Percentiles rank a stretch among this genome's conserved stretches.
phyloP scores from a whole-genome alignment of 768 basidiomycete species.

The Phaeotremella skinneri region DNA sequence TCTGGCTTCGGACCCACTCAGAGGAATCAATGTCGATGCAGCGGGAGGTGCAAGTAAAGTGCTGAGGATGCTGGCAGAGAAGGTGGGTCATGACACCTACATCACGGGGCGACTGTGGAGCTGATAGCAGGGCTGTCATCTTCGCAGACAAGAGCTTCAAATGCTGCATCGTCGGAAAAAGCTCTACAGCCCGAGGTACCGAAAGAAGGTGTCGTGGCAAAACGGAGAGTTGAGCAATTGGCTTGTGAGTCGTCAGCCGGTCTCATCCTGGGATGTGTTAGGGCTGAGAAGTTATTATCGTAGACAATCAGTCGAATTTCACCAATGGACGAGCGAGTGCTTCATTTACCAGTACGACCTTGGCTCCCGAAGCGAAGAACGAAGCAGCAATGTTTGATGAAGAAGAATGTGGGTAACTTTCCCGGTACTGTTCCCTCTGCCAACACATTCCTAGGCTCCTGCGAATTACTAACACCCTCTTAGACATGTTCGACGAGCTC shows the following conservation, averaged over 20 bases:
- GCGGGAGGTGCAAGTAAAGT: conserved; percentile 52
- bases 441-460: neutral
- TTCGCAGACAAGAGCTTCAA: conserved; percentile 28
- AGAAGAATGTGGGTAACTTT: conserved; percentile 64
- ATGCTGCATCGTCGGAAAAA: conserved; percentile 13
- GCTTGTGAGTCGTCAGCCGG: conserved; percentile 31
- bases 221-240: conserved; percentile 37
- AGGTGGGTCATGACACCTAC: conserved; percentile 31
- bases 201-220: conserved; percentile 42
- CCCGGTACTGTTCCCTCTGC: neutral
- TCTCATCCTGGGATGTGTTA: neutral
- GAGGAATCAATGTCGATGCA: conserved; percentile 54
- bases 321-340: conserved; percentile 80
- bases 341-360: conserved; percentile 86
- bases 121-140: conserved; percentile 10
- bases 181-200: conserved; percentile 11
- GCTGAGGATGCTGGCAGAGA: conserved; percentile 51
- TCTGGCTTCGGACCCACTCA: conserved; percentile 44
- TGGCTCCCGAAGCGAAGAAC: conserved; percentile 68
- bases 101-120: neutral
- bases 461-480: neutral
- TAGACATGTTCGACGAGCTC: conserved; percentile 92
- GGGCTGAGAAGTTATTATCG: neutral
- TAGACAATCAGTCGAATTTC: conserved; percentile 56
- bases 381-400: conserved; percentile 95